Conservation (phyloP, 1,139 yeast genomes). For the Suhomyces coccinellae region DNA sequence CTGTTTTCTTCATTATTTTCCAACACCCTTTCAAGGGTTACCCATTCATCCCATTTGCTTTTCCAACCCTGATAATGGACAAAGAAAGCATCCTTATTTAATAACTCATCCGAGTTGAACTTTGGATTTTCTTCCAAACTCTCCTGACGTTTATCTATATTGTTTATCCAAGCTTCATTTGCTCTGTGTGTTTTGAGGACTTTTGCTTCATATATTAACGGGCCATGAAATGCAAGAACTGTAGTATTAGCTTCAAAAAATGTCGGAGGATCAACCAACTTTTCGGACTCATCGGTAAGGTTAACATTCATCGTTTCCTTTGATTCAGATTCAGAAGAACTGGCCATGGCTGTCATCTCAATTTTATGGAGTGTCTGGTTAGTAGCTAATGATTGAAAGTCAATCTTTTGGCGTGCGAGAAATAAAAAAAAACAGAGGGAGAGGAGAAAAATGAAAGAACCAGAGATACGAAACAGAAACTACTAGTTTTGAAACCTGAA, state of each 20-base stretch:
- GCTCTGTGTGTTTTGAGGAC: conserved; percentile 66
- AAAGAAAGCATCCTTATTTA: conserved; percentile 50
- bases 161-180: conserved; percentile 40
- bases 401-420: conserved; percentile 6
- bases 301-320: neutral
- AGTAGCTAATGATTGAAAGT: conserved; percentile 3
- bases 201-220: conserved; percentile 86
- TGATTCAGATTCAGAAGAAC: conserved; percentile 3
- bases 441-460: conserved; percentile 7
- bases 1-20: conserved; percentile 70
- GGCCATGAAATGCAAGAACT: conserved; percentile 89
- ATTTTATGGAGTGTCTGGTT: neutral
- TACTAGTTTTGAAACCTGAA: neutral
- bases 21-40: conserved; percentile 64
- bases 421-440: conserved; percentile 9
- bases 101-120: conserved; percentile 29
- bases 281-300: neutral
- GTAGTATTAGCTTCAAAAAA: conserved; percentile 37
- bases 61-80: conserved; percentile 98
- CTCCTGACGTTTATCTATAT: conserved; percentile 40
- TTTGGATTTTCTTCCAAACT: conserved; percentile 41
- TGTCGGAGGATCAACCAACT: neutral
- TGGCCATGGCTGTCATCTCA: conserved; percentile 2
- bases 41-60: conserved; percentile 97
- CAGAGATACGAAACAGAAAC: neutral